Percentiles rank a stretch among this genome's conserved stretches.
Conservation (phyloP, 768 basidiomycete species). For the Macrolepiota albuminosa region DNA sequence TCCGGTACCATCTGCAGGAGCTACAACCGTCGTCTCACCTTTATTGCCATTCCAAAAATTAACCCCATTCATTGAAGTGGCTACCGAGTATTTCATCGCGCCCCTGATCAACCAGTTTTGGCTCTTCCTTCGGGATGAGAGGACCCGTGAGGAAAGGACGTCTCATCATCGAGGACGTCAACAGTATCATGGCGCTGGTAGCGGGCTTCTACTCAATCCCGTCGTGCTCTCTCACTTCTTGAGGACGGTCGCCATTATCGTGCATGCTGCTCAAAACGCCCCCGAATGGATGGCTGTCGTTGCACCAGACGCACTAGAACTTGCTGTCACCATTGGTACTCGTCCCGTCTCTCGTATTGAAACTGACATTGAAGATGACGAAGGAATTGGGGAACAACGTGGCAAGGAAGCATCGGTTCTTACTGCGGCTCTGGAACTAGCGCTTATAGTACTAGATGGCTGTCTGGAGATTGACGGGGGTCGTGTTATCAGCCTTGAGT, state of each 20-base stretch:
- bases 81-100: slow-evolving; percentile 83
- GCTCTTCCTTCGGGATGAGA: slow-evolving; percentile 85
- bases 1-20: slow-evolving; percentile 28
- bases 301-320: slow-evolving; percentile 77
- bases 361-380: slow-evolving; percentile 28
- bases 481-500: slow-evolving; percentile 66
- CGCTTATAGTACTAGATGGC: slow-evolving; percentile 70
- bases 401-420: slow-evolving; percentile 71
- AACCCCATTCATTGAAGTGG: slow-evolving; percentile 60
- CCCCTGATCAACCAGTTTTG: slow-evolving; percentile 95
- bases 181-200: slow-evolving; percentile 68
- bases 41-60: slow-evolving; percentile 11
- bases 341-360: slow-evolving; percentile 48
- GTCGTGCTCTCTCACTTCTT: slow-evolving; percentile 74
- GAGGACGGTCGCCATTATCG: slow-evolving; percentile 69
- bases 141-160: slow-evolving; percentile 69
- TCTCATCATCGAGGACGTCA: slow-evolving; percentile 47
- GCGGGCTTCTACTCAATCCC: slow-evolving; percentile 78
- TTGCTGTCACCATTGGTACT: slow-evolving; percentile 77
- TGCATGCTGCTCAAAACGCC: slow-evolving; percentile 79
- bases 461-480: slow-evolving; percentile 77
- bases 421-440: slow-evolving; percentile 71
- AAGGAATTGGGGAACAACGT: slow-evolving; percentile 25
- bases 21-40: background rate
- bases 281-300: slow-evolving; percentile 77